Evolutionary conservation across 2,329 filamentous ascomycete genomes (phyloP).

Genomic region (Aspergillus sp.): DNA sequence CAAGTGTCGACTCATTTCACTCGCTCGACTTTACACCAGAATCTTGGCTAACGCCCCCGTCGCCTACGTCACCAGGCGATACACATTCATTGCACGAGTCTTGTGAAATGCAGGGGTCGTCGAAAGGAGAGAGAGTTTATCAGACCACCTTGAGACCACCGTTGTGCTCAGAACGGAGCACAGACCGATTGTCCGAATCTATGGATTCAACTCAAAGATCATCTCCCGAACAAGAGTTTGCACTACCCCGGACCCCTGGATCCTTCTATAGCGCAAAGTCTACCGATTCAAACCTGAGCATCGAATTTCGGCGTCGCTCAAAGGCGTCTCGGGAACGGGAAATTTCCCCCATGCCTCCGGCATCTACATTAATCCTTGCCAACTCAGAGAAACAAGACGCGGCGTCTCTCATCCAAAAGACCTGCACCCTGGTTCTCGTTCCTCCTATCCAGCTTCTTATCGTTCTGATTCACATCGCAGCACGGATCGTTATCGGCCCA

Average conservation of each 20-base stretch:
- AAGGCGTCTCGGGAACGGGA: conserved; percentile 61
- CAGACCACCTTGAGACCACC: conserved; percentile 21
- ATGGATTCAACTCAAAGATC: conserved; percentile 10
- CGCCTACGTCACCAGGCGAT: conserved; percentile 16
- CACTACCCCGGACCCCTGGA: conserved; percentile 1
- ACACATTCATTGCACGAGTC: not conserved
- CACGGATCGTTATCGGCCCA: conserved; percentile 63
- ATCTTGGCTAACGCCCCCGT: conserved; percentile 29
- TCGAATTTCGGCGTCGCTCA: conserved; percentile 57
- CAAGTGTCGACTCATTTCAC: conserved; percentile 50
- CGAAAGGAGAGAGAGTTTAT: not conserved
- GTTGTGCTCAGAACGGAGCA: conserved; percentile 12
- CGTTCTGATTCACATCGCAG: conserved; percentile 80
- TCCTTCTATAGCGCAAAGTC: conserved; percentile 22
- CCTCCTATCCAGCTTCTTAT: conserved; percentile 79
- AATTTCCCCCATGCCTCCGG: conserved; percentile 69
- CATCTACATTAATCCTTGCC: conserved; percentile 65
- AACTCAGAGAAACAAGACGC: conserved; percentile 58
- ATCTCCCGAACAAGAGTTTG: conserved; percentile 15
- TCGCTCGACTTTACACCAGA: conserved; percentile 36
- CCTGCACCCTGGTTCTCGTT: conserved; percentile 74
- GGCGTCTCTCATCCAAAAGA: conserved; percentile 73
- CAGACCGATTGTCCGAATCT: conserved; percentile 10
- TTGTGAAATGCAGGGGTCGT: not conserved
- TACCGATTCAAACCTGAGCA: conserved; percentile 36